Percentiles rank a stretch among this genome's conserved stretches.
These are phyloP conservation scores for Naematelia aurantialba DNA, from an alignment of 768 basidiomycete species.

Conservation along the genomic window DNA sequence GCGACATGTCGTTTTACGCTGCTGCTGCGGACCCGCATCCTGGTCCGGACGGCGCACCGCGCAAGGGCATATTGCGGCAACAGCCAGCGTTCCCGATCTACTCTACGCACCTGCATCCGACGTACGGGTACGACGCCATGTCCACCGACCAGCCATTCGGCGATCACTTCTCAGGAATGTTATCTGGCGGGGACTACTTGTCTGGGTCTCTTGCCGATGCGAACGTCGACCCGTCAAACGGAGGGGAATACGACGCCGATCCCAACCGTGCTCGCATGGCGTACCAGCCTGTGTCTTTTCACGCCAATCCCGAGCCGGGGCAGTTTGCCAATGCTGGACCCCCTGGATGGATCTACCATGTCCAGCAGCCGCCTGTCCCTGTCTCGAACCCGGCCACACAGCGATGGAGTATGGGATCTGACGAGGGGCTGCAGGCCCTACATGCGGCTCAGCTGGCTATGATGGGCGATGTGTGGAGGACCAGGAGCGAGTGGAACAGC, in stretches of 20 bases:
- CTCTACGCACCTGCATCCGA: neutral
- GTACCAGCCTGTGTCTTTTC: neutral
- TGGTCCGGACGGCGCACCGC: constrained; percentile 40
- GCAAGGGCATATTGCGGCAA: constrained; percentile 40
- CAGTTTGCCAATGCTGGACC: constrained; percentile 46
- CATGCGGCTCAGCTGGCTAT: neutral
- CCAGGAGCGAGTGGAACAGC: constrained; percentile 18
- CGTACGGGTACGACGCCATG: neutral
- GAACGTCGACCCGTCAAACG: no score
- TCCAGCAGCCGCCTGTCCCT: constrained; percentile 2
- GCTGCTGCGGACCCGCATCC: constrained; percentile 38
- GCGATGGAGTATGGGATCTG: constrained; percentile 7
- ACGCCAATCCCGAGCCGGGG: constrained; percentile 23
- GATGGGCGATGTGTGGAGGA: constrained; percentile 7
- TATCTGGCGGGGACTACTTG: no score
- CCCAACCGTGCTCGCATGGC: neutral
- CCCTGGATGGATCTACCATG: constrained; percentile 36
- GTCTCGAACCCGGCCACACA: neutral
- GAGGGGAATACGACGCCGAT: no score
- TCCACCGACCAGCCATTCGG: neutral
- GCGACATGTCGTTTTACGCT: constrained; percentile 37
- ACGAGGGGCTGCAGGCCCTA: neutral
- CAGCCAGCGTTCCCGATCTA: constrained; percentile 24
- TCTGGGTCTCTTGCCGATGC: no score
- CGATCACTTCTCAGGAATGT: neutral